A percentile compares a stretch with the other conserved stretches of the same genome.
Conservation (phyloP, 176 grass and related monocot genomes). For the Paspalum notatum region DNA sequence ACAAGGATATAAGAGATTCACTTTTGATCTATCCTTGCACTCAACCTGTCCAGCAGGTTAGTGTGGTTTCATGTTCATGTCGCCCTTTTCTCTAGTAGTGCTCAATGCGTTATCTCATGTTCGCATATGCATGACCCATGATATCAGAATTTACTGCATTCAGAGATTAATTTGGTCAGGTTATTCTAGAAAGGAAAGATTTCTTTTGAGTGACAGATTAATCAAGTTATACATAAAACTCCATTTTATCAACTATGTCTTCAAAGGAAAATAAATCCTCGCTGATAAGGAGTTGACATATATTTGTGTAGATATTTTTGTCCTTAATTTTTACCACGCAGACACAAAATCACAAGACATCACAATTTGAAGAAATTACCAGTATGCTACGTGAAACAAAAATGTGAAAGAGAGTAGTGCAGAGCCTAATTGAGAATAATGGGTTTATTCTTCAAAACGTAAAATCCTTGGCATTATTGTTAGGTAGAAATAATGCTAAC, state of each 20-base stretch:
- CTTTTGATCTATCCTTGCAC: conserved; percentile 21
- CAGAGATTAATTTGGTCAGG: background rate
- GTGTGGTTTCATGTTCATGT: conserved; percentile 3
- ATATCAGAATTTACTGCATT: background rate
- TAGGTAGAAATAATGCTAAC: background rate
- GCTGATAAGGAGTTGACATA: background rate
- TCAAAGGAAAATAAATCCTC: background rate
- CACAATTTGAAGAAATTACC: background rate
- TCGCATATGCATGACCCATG: background rate
- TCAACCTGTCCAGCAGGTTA: background rate
- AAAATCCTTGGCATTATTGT: background rate
- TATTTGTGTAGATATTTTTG: background rate
- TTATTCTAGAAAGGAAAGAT: background rate
- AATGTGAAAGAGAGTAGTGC: background rate
- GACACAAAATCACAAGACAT: background rate
- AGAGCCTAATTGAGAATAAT: background rate
- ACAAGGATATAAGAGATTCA: conserved; percentile 23
- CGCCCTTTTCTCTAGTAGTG: conserved; percentile 23
- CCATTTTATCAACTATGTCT: background rate
- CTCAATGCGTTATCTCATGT: conserved; percentile 5
- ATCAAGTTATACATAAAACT: background rate
- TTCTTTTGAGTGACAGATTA: background rate
- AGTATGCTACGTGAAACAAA: background rate
- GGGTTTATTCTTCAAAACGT: background rate
- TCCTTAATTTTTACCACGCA: background rate